Evolutionary conservation across 352 stramenopile genomes (phyloP), one percentile per base, ranked within the genome.

Genomic region (Phytophthora colocasiae): DNA sequence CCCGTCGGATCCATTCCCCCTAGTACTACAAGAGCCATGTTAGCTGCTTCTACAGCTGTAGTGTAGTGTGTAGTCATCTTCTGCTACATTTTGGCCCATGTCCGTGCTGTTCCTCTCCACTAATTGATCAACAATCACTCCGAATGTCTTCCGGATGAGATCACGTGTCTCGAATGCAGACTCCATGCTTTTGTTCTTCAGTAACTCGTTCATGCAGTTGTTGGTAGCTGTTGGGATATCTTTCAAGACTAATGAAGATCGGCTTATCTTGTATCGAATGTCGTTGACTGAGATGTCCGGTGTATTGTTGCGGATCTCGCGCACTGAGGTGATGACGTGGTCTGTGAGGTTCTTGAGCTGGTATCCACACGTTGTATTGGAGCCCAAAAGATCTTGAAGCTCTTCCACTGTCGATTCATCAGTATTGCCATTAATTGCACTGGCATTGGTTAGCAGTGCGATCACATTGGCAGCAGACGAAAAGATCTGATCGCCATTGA

Each of bases 1-100:
- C 75, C 65, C 1, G 75, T 81, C 1, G 75, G 73, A 56, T 87
- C 78, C 26, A 87, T 58, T 4, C 51, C 63, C 12, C 65, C 47
- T n/a, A 87, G 41, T 7, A 81, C 61, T 15, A 66, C 45, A 9
- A 78, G 53, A 1, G 63, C 78, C 9, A 83, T 17, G 40, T 84
- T 71, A 1, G 73, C 46, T 1, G 69, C 65, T 19, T 75, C 66
- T 2, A n/a, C n/a, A n/a, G n/a, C n/a, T n/a, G n/a, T n/a, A n/a
- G n/a, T n/a, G n/a, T n/a, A 81, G 34, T 15, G 58, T 61, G 39
- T 83, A 81, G 6, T 80, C 64, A 1, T 58, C 38, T 56, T 65
- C 31, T 22, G 54, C 54, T 39, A 74, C 44, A 12, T 29, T 52
- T 39, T 54, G 34, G 0, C 64, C 69, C 36, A 68, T 45, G 19